Evolutionary conservation across 805 yeast species (phyloP), one percentile per base, ranked within the genome.

Genomic region (Saturnispora galanensis): DNA sequence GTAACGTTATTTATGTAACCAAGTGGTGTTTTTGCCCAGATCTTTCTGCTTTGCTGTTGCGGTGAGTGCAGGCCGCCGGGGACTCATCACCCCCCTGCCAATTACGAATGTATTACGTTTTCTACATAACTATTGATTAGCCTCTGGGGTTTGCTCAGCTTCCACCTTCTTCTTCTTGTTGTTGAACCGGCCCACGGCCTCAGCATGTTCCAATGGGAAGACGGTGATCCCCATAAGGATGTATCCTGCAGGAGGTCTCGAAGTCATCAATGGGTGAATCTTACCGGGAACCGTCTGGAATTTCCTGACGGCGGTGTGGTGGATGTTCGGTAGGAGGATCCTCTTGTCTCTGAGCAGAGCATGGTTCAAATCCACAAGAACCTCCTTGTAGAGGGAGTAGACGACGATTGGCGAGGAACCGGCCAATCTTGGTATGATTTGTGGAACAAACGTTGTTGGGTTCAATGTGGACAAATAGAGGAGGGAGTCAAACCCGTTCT

Each of bases 261-360:
- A 79, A 0, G 97, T 85, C 99, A 93, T 93, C 48, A 81, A 58
- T 0, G 99, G 99, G 62, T 93, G 99, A 56, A 90, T 69, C 58
- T 94, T 79, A 7, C 97, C 98, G 15, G 95, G 86, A 28, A 90
- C 77, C 3, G 97, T 87, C 67, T 93, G 99, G 60, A 83, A 89
- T 41, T 80, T 81, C 51, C 97, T 75, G 10, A 84, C 93, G 50
- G 85, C 71, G 1, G 94, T 77, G 61, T 89, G 96, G 50, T 75
- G 71, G 17, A 90, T 77, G 12, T 86, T 76, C 5, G 97, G 95
- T 0, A 93, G 90, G 53, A 93, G 67, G 9, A 85, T 75, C 38
- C 87, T 71, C 48, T 77, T 70, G 55, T 89, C 94, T 28, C 66
- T 65, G 51, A 76, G 69, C 37, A 89, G 67, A n/a, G 66, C 69